Base-by-base conservation (phyloP, 768 basidiomycete genomes). In the Agaricus sinodeliciosus region DNA sequence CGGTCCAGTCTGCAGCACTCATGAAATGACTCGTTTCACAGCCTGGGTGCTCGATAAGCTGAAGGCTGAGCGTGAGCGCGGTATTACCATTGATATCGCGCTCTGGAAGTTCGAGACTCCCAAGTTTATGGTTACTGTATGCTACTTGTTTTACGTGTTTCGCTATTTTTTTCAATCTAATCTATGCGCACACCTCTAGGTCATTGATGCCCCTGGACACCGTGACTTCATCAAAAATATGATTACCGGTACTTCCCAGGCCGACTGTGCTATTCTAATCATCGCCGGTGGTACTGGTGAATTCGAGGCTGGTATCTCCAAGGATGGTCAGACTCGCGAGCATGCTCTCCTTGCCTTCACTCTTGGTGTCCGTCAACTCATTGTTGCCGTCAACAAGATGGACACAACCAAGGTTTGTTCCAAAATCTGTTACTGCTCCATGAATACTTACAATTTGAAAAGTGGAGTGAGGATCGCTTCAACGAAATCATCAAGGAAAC, bases 221-320 rank as follows among this genome's bases (percentile, higher is more conserved):
- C 94, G 96, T 85, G 96, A 99, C 70, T 99, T 99, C 78, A 99
- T 99, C 84, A 99, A 99, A 80, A 99, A 96, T 91, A 96, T 94
- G 94, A 99, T 99, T 72, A 99, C 96, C 58, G 96, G 96, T 82
- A 99, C 96, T 65, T 99, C 96, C 66, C 96, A 99, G 85, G 94
- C 95, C 70, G 95, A 99, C 72, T 98, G 95, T 68, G 96, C 94
- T 67, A 85, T 99, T 72, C 93, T 99, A 74, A 98, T 99, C 81
- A 99, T 99, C 63, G 96, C 95, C 60, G 88, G 80, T 73, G 96
- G 96, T 79, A 94, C 90, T 72, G 96, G 96, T 85, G 96, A 99
- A 78, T 98, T 99, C 78, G 96, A 99, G 75, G 95, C 95, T 70
- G 96, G 96, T 90, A 98, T 99, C 84, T 98, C 95, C 77, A 98